phyloP scores from a whole-genome alignment of 306 rosid species.

The Lathyrus tuberosus region DNA sequence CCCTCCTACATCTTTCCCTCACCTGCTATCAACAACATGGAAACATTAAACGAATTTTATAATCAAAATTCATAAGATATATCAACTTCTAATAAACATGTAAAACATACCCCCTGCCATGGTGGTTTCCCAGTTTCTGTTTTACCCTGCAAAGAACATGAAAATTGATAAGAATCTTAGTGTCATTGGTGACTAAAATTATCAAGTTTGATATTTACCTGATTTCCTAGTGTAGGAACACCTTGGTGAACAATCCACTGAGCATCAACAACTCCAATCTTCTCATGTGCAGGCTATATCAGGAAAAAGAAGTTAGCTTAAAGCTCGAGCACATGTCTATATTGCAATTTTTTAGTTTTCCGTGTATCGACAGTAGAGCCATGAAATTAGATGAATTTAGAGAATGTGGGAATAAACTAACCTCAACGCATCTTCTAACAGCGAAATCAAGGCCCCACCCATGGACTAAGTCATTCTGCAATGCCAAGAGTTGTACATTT shows the following conservation, averaged over 20 bases:
- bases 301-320: slow-evolving; percentile 16
- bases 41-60: neutral
- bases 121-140: slow-evolving; percentile 69
- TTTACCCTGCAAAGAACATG: slow-evolving; percentile 64
- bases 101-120: slow-evolving; percentile 84
- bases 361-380: too few species aligned
- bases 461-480: slow-evolving; percentile 96
- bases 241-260: slow-evolving; percentile 98
- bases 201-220: slow-evolving; percentile 51
- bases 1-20: slow-evolving; percentile 88
- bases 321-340: neutral
- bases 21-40: slow-evolving; percentile 57
- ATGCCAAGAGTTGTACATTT: slow-evolving; percentile 20
- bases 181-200: neutral
- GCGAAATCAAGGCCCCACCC: slow-evolving; percentile 99
- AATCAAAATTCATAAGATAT: too few species aligned
- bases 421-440: slow-evolving; percentile 94
- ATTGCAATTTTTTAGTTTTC: too few species aligned
- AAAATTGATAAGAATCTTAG: slow-evolving; percentile 31
- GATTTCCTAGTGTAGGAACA: slow-evolving; percentile 91
- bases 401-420: slow-evolving; percentile 40
- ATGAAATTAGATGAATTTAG: neutral
- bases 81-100: neutral
- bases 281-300: slow-evolving; percentile 92
- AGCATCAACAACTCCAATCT: slow-evolving; percentile 97